These are phyloP conservation scores for Takashimella tepidaria DNA, from an alignment of 1,284 basidiomycete genomes.

Conservation along the genomic window DNA sequence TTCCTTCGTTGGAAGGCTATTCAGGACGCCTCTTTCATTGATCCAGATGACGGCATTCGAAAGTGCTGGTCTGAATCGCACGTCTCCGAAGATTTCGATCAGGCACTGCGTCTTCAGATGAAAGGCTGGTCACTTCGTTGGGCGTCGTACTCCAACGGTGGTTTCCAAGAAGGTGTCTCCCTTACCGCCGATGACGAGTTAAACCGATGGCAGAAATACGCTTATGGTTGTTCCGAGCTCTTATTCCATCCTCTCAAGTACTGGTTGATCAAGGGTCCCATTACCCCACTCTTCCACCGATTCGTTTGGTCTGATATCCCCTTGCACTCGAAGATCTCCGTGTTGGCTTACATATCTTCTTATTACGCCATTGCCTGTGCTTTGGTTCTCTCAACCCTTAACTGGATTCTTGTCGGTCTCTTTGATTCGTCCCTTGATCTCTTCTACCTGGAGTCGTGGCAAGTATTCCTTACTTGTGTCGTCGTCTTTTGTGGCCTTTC, in stretches of 20 bases:
- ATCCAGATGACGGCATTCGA: constrained; percentile 58
- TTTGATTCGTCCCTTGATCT: constrained; percentile 32
- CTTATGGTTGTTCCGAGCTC: constrained; percentile 67
- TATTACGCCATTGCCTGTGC: constrained; percentile 42
- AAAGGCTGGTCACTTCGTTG: constrained; percentile 69
- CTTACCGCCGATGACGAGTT: constrained; percentile 52
- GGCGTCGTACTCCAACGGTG: constrained; percentile 73
- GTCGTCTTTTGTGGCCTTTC: constrained; percentile 71
- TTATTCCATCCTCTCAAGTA: constrained; percentile 68
- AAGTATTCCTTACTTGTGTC: constrained; percentile 58
- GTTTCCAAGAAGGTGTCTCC: constrained; percentile 83
- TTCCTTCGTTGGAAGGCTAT: constrained; percentile 74
- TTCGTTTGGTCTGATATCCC: constrained; percentile 68
- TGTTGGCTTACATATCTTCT: constrained; percentile 39
- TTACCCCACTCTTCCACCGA: constrained; percentile 65
- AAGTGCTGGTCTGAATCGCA: constrained; percentile 76
- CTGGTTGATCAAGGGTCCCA: constrained; percentile 70
- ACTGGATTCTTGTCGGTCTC: constrained; percentile 37
- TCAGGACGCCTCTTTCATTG: constrained; percentile 70
- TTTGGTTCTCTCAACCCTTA: constrained; percentile 27
- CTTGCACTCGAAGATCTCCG: constrained; percentile 39
- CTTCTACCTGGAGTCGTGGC: constrained; percentile 41
- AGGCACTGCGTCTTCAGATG: constrained; percentile 59
- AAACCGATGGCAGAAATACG: constrained; percentile 82
- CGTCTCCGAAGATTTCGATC: constrained; percentile 78